phyloP scores from a whole-genome alignment of 495 filamentous ascomycete species.

The Wilcoxina mikolae region DNA sequence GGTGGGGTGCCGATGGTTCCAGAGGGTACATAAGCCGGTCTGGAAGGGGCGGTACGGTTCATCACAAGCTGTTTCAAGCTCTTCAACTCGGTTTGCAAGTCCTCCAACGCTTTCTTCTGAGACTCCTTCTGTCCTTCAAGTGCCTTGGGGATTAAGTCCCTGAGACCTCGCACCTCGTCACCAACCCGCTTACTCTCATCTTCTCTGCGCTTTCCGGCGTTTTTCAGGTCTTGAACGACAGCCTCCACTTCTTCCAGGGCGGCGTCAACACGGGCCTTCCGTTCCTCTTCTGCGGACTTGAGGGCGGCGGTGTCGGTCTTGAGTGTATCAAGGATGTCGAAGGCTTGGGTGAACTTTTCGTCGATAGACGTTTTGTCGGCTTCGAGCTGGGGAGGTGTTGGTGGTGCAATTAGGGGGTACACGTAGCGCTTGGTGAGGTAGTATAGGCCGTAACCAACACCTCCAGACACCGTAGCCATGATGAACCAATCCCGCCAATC shows the following conservation, averaged over 20 bases:
- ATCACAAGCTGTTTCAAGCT: constrained; percentile 65
- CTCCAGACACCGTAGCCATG: constrained; percentile 49
- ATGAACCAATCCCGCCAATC: constrained; percentile 97
- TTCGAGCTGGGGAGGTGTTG: constrained; percentile 81
- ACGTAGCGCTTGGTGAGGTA: constrained; percentile 86
- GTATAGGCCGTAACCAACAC: constrained; percentile 48
- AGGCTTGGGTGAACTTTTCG: constrained; percentile 79
- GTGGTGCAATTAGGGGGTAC: constrained; percentile 74
- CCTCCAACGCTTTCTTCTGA: constrained; percentile 64
- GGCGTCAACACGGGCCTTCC: constrained; percentile 70
- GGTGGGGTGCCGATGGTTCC: constrained; percentile 31
- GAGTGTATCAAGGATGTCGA: constrained; percentile 80
- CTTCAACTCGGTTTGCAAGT: constrained; percentile 76
- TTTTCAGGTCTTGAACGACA: constrained; percentile 67
- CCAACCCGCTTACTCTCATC: constrained; percentile 69
- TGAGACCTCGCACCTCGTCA: constrained; percentile 72
- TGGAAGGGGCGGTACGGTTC: constrained; percentile 21
- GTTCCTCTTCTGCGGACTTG: constrained; percentile 67
- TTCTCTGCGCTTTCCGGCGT: constrained; percentile 59
- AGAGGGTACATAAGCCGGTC: constrained; percentile 13
- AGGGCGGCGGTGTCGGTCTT: constrained; percentile 74
- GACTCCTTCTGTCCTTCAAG: constrained; percentile 72
- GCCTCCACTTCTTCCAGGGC: constrained; percentile 71
- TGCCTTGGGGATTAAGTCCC: constrained; percentile 72
- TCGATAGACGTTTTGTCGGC: constrained; percentile 86